A percentile compares a stretch with the other conserved stretches of the same genome.
These are phyloP conservation scores for Fusarium tricinctum DNA, from an alignment of 2,329 filamentous ascomycete genomes.

Conservation along the genomic window DNA sequence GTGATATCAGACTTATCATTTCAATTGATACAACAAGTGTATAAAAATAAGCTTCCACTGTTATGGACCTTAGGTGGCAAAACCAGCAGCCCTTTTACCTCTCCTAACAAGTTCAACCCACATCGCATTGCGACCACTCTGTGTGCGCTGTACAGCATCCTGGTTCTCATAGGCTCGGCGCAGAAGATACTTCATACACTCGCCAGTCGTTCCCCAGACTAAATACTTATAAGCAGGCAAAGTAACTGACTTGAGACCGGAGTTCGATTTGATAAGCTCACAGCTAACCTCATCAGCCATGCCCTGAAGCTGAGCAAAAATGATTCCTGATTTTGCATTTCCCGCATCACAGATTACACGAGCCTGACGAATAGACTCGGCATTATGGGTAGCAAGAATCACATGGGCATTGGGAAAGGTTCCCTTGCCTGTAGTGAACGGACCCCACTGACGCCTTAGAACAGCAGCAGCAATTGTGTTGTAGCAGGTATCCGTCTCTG, in stretches of 20 bases:
- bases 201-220: conserved; percentile 77
- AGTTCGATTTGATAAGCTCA: conserved; percentile 62
- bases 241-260: conserved; percentile 42
- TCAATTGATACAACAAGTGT: not conserved
- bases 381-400: conserved; percentile 87
- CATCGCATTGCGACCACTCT: conserved; percentile 72
- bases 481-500: conserved; percentile 78
- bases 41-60: not conserved
- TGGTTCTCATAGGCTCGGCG: conserved; percentile 75
- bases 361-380: conserved; percentile 74
- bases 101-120: conserved; percentile 71
- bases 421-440: conserved; percentile 52
- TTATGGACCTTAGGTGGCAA: not conserved
- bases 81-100: conserved; percentile 58
- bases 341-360: conserved; percentile 64
- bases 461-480: conserved; percentile 77
- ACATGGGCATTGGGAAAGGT: conserved; percentile 72
- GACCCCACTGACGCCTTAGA: conserved; percentile 66
- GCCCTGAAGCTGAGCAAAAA: conserved; percentile 81
- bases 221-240: conserved; percentile 78
- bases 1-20: no score
- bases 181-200: conserved; percentile 88
- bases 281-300: conserved; percentile 95
- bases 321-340: conserved; percentile 55
- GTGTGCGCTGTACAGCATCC: conserved; percentile 75